Evolutionary conservation across 257 asterid species (phyloP).

Genomic region (Cruciata laevipes): DNA sequence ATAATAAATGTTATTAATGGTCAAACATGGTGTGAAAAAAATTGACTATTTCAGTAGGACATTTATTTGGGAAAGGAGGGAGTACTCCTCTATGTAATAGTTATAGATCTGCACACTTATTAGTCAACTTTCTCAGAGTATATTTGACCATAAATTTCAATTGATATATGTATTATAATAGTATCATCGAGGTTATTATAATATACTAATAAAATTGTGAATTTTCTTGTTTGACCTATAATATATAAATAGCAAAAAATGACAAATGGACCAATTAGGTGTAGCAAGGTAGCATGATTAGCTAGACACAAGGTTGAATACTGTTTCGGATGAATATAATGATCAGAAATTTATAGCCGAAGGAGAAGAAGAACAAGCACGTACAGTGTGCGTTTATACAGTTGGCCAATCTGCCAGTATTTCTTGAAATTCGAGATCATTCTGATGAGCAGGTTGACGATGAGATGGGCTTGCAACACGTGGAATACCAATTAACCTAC

Average conservation of each 20-base stretch:
- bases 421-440: conserved; percentile 28
- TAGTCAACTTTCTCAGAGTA: too few relatives aligned
- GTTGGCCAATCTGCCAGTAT: conserved; percentile 25
- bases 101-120: too few relatives aligned
- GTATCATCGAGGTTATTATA: conserved; percentile 8
- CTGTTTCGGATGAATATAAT: conserved; percentile 4
- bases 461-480: conserved; percentile 15
- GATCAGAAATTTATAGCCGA: neutral
- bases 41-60: too few relatives aligned
- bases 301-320: neutral
- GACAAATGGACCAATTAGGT: neutral
- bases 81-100: too few relatives aligned
- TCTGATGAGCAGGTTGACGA: conserved; percentile 17
- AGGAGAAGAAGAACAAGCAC: conserved; percentile 7
- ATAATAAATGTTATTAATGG: too few relatives aligned
- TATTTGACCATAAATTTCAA: too few relatives aligned
- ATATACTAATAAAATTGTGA: neutral
- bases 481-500: neutral
- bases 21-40: too few relatives aligned
- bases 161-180: too few relatives aligned
- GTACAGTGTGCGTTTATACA: conserved; percentile 10
- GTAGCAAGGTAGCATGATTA: neutral
- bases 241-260: neutral
- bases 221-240: neutral
- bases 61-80: too few relatives aligned